Evolutionary conservation across 495 filamentous ascomycete genomes (phyloP), one percentile per base, ranked within the genome.

Genomic region (Neurospora sp.): DNA sequence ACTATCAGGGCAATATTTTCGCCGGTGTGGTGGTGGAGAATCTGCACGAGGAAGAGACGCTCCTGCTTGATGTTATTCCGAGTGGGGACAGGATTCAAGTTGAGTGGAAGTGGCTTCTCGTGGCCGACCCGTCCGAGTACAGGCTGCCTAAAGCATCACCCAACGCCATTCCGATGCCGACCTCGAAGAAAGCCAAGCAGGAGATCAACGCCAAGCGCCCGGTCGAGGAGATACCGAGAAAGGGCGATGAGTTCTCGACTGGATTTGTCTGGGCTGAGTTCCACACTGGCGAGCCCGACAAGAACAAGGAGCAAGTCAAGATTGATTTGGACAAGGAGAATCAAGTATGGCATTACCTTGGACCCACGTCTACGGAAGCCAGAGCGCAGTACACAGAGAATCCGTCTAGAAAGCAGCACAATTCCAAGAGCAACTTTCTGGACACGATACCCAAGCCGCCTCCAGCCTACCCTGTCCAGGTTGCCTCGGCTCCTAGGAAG

Each of bases 321-420:
- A 85, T 96, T 70, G 88, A 95, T 77, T 77, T 97, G 23, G 78
- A 82, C 74, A 89, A 90, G 79, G 84, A 88, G 11, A 89, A 94
- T 72, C 90, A 92, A 76, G 82, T 97, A 72, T 99, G 94, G 95
- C 89, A 92, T 82, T 99, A 98, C 81, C 86, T 99, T 75, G 93
- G 92, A 20, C 88, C 89, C 77, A 88, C 86, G 69, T 98, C 95
- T 66, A 98, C 96, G 23, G 96, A 99, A 79, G 92, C 94, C 77
- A 94, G 91, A 82, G 91, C 93, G 62, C 92, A 97, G 79, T 99
- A 94, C 84, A 97, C 96, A 39, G 92, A 96, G 75, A 91, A 96
- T 84, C 89, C 87, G 74, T 82, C 83, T 46, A 89, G 87, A 23
- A 82, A 78, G 1, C 75, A 71, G 59, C 84, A 91, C 75, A 90